A percentile compares a stretch with the other conserved stretches of the same genome.
Conservation (phyloP, 1,284 basidiomycete genomes). For the Melampsora medusae region DNA sequence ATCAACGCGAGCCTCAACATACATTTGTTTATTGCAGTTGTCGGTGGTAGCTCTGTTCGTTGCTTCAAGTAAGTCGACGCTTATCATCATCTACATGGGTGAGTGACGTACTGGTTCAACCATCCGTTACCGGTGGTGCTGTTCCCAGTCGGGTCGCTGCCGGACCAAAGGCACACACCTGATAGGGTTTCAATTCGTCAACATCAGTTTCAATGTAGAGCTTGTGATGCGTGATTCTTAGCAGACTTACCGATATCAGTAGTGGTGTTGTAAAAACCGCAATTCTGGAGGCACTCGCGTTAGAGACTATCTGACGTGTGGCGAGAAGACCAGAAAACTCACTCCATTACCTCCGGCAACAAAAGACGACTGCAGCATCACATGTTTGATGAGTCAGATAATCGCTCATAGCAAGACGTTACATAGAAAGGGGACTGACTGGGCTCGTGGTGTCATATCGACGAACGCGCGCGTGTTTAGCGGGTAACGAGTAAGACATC, state of each 20-base stretch:
- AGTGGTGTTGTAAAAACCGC: slow-evolving; percentile 2
- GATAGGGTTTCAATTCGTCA: not conserved
- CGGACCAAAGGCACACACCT: not conserved
- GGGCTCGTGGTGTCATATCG: slow-evolving; percentile 26
- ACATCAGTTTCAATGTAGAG: not conserved
- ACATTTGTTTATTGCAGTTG: slow-evolving; percentile 37
- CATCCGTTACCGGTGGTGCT: not conserved
- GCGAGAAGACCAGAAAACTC: not conserved
- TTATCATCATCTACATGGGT: not conserved
- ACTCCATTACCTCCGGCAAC: slow-evolving; percentile 1
- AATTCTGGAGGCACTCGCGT: not conserved
- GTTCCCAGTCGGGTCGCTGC: not conserved
- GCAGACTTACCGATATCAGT: not conserved
- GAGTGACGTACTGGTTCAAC: not conserved
- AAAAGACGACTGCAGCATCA: not conserved
- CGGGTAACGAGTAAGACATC: not conserved
- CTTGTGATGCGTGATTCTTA: not conserved
- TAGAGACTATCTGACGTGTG: not conserved
- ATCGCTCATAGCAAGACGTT: not conserved
- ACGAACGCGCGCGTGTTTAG: not conserved
- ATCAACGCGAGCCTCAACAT: not conserved
- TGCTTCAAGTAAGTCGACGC: not conserved
- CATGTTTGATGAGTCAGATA: not conserved
- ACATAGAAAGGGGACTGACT: not conserved
- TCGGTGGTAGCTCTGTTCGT: not conserved